Percentiles rank a stretch among this genome's conserved stretches.
These are phyloP conservation scores for Apodospora peruviana DNA, from an alignment of 495 filamentous ascomycete species.

Conservation along the genomic window DNA sequence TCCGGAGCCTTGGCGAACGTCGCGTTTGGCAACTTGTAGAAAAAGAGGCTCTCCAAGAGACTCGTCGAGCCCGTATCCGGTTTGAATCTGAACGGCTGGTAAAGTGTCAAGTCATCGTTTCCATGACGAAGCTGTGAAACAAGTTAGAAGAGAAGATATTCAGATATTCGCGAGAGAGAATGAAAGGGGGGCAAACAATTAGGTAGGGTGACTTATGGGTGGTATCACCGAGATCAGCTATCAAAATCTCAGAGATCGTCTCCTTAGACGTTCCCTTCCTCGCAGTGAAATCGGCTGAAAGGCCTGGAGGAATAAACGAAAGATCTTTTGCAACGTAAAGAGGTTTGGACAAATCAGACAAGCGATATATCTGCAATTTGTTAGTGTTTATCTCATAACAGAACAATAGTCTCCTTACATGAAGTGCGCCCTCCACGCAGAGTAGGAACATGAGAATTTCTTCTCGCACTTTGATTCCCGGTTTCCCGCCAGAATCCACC, in stretches of 20 bases:
- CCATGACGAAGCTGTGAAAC: slow-evolving; percentile 64
- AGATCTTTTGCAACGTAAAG: slow-evolving; percentile 65
- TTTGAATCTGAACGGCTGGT: slow-evolving; percentile 63
- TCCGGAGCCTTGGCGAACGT: slow-evolving; percentile 50
- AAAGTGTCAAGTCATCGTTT: slow-evolving; percentile 79
- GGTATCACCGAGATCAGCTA: slow-evolving; percentile 78
- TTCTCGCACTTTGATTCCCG: slow-evolving; percentile 34
- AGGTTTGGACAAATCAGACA: slow-evolving; percentile 56
- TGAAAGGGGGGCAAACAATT: slow-evolving; percentile 47
- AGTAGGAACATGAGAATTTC: slow-evolving; percentile 70
- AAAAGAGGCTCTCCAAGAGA: slow-evolving; percentile 54
- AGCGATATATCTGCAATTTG: slow-evolving; percentile 52
- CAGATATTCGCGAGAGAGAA: background rate
- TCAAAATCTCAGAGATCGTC: slow-evolving; percentile 65
- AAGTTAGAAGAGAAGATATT: slow-evolving; percentile 9
- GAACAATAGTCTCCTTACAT: slow-evolving; percentile 45
- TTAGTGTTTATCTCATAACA: slow-evolving; percentile 7
- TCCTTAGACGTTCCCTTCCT: slow-evolving; percentile 67
- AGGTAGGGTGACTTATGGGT: slow-evolving; percentile 67
- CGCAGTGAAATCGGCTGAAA: slow-evolving; percentile 63
- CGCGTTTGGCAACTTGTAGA: slow-evolving; percentile 67
- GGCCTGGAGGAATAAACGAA: slow-evolving; percentile 67
- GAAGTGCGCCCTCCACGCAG: slow-evolving; percentile 61
- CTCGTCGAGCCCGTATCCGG: slow-evolving; percentile 14
- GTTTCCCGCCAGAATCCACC: slow-evolving; percentile 23